phyloP scores from a whole-genome alignment of 1,284 basidiomycete species.

The Naganishia albida region DNA sequence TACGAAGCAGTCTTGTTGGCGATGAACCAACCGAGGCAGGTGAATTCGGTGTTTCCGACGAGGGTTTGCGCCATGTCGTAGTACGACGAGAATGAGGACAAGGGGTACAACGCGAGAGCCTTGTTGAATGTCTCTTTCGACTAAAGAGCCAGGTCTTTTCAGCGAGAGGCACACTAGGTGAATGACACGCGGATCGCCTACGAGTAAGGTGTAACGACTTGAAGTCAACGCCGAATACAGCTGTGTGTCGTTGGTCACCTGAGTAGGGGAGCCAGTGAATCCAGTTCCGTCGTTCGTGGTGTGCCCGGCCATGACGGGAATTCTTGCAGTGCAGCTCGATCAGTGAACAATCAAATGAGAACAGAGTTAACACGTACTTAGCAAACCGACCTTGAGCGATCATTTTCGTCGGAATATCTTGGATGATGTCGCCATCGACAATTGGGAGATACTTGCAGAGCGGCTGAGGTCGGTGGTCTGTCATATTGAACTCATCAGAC shows the following conservation, averaged over 20 bases:
- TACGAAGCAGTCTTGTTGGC: constrained; percentile 31
- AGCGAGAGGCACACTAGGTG: not conserved
- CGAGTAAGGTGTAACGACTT: constrained; percentile 34
- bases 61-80: constrained; percentile 35
- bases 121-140: constrained; percentile 34
- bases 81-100: constrained; percentile 30
- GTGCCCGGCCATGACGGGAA: constrained; percentile 36
- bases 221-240: constrained; percentile 33
- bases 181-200: constrained; percentile 1
- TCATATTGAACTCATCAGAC: not conserved
- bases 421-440: constrained; percentile 35
- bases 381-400: constrained; percentile 31
- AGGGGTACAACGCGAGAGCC: constrained; percentile 29
- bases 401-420: constrained; percentile 32
- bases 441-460: constrained; percentile 37
- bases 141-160: constrained; percentile 1
- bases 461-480: constrained; percentile 34
- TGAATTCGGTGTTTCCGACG: constrained; percentile 36
- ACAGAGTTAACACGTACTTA: constrained; percentile 19
- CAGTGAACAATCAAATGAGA: too few species aligned
- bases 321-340: not conserved
- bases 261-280: constrained; percentile 31
- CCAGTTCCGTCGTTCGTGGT: constrained; percentile 36
- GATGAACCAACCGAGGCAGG: constrained; percentile 34
- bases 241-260: constrained; percentile 32